Evolutionary conservation across 2,329 filamentous ascomycete genomes (phyloP), one percentile per base, ranked within the genome.

Genomic region (Trichoderma sp.): DNA sequence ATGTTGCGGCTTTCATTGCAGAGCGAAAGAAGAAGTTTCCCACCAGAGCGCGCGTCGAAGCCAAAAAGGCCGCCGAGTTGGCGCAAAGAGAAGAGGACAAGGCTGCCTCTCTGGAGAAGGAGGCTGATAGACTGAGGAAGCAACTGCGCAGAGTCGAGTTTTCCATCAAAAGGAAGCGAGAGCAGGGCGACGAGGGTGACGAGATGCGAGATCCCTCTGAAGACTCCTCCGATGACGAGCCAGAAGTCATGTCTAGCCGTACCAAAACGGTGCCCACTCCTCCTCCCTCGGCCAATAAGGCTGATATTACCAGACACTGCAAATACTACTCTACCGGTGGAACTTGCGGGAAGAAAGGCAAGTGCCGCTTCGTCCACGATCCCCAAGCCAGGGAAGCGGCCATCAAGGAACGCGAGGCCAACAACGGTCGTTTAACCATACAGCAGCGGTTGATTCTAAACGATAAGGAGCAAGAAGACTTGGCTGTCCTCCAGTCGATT

Each of bases 11-110:
- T 7, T 98, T 93, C 88, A 87, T 96, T 70, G 88, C 88, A 59
- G 93, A 97, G 77, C 88, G 94, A 68, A 90, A 86, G 75, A 90
- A 88, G 71, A 89, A 90, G 61, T 98, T 87, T 76, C 94, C 94
- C 2, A 97, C 94, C 2, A 87, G 88, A 76, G 87, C 87, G 68
- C 89, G 92, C 66, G 82, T 89, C 70, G 84, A 87, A 69, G 87
- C 87, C 70, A 92, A 86, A 78, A 86, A 87, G 70, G 83, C 84
- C 72, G 80, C 80, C 68, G 78, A 80, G 73, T 74, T 79, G 73
- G 77, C 80, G 68, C 77, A 79, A 48, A 79, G 77, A 52, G 84
- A 86, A 67, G 82, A 85, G 66, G 87, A 89, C 75, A 89, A 91
- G 76, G 86, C 88, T 54, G 90, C 81, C 58, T 83, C 83, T 68